A percentile compares a stretch with the other conserved stretches of the same genome.
These are phyloP conservation scores for Tylopilus felleus DNA, from an alignment of 768 basidiomycete species.

Conservation along the genomic window DNA sequence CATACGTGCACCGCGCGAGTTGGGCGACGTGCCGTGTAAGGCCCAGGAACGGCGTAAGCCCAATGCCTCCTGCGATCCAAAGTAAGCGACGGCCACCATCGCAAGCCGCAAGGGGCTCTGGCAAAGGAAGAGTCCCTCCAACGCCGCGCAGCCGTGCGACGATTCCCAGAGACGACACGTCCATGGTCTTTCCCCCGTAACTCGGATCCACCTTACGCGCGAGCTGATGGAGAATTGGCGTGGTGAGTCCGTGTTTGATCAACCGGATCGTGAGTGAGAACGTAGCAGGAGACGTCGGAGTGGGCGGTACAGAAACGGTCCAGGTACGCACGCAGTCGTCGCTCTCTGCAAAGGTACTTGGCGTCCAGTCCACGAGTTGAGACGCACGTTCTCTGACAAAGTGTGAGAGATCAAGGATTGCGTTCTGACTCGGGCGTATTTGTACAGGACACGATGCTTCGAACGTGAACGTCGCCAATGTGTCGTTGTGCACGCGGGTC, in stretches of 20 bases:
- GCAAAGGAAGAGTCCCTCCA: slow-evolving; percentile 44
- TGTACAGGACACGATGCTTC: slow-evolving; percentile 30
- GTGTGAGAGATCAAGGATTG: slow-evolving; percentile 50
- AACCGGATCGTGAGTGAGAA: slow-evolving; percentile 55
- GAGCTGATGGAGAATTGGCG: slow-evolving; percentile 51
- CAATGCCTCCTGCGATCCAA: slow-evolving; percentile 66
- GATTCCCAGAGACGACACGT: slow-evolving; percentile 35
- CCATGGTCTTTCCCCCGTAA: neutral
- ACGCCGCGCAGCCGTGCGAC: slow-evolving; percentile 49
- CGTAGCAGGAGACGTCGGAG: slow-evolving; percentile 1
- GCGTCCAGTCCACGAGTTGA: slow-evolving; percentile 47
- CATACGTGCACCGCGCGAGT: slow-evolving; percentile 14
- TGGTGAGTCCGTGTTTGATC: slow-evolving; percentile 53
- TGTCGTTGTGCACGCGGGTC: slow-evolving; percentile 20
- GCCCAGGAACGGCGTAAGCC: slow-evolving; percentile 60
- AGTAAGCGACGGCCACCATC: slow-evolving; percentile 35
- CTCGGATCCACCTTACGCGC: slow-evolving; percentile 14
- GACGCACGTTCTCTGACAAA: slow-evolving; percentile 47
- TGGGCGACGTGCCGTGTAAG: slow-evolving; percentile 37
- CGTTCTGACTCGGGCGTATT: slow-evolving; percentile 45
- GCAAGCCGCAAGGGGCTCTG: slow-evolving; percentile 21
- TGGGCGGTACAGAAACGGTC: slow-evolving; percentile 46
- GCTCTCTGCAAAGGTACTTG: slow-evolving; percentile 43
- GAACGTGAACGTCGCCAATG: slow-evolving; percentile 57
- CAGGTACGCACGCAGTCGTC: slow-evolving; percentile 65